These are phyloP conservation scores for Aspergillus steynii DNA, from an alignment of 495 filamentous ascomycete genomes.

Conservation along the genomic window DNA sequence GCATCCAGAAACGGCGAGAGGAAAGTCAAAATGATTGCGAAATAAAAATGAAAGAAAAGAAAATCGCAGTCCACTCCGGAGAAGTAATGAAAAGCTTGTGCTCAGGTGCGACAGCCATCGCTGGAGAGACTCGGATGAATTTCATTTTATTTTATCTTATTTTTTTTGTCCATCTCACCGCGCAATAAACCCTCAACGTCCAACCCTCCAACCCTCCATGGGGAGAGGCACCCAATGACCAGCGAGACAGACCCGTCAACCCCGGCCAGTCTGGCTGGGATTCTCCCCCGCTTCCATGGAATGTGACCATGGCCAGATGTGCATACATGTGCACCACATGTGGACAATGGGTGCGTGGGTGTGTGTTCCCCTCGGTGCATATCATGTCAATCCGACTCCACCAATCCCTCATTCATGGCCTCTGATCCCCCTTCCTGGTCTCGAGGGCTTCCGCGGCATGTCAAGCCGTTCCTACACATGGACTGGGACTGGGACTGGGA, in stretches of 20 bases:
- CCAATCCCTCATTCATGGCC: conserved; percentile 1
- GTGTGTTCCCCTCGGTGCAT: conserved; percentile 1
- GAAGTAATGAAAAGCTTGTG: no score
- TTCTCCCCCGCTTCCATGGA: conserved; percentile 13
- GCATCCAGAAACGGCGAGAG: conserved; percentile 1
- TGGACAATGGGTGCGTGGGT: conserved; percentile 10
- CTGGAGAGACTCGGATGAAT: no score
- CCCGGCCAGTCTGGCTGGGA: not conserved
- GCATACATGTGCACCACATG: conserved; percentile 8
- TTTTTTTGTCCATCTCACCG: no score
- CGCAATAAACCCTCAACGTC: not conserved
- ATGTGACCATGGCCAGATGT: conserved; percentile 16
- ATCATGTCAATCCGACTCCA: not conserved
- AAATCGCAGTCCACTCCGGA: no score
- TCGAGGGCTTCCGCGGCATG: conserved; percentile 1
- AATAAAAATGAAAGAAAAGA: no score
- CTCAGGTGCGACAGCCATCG: no score
- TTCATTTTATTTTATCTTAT: not conserved
- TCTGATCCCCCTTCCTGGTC: not conserved
- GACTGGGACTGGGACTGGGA: not conserved
- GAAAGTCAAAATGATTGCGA: not conserved
- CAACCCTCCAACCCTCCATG: not conserved
- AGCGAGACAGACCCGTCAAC: not conserved
- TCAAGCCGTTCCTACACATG: conserved; percentile 8
- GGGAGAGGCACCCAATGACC: conserved; percentile 9